Evolutionary conservation across 176 grass and related monocot species (phyloP), one percentile per base, ranked within the genome.

Genomic region (Cenchrus purpureus): DNA sequence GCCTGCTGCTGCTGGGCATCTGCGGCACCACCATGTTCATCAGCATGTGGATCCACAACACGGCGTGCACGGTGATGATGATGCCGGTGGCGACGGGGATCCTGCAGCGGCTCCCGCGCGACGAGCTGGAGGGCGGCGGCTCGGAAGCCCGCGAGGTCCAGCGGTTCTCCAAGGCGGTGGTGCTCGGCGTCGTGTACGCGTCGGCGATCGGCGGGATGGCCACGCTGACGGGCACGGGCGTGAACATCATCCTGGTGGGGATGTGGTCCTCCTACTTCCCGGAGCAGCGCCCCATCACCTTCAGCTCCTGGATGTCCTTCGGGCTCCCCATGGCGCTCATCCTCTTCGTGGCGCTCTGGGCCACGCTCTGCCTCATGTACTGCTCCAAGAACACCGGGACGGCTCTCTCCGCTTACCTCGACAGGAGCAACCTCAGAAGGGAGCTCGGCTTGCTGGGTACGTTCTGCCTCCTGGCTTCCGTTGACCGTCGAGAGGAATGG

Each of bases 21-120:
- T 90, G 84, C 48, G 91, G 86, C 62, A 98, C 91, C 22, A 95
- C 91, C 4, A 28, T 76, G 25, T 95, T 95, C 79, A 60, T 95
- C 76, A 95, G 92, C 89, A 95, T 98, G 92, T 97, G 95, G 95
- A 98, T 98, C 88, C 92, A 98, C 84, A 98, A 95, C 92, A 98
- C 95, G 61, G 53, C 95, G 0, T 86, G 92, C 45, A 86, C 95
- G 1, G 82, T 98, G 65, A 98, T 98, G 95, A 98, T 98, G 92
- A 95, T 93, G 69, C 92, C 89, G 4, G 92, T 97, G 15, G 95
- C 90, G 5, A 97, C 85, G 19, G 95, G 95, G 22, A 91, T 98
- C 49, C 92, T 98, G 63, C 92, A 98, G 81, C 66, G 97, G 67
- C 19, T 99, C 7, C 97, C 97, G 28, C 63, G 52, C 32, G 79